These are phyloP conservation scores for Oehlia diaphana DNA, from an alignment of 192 early-diverging fungal genomes.

Conservation along the genomic window DNA sequence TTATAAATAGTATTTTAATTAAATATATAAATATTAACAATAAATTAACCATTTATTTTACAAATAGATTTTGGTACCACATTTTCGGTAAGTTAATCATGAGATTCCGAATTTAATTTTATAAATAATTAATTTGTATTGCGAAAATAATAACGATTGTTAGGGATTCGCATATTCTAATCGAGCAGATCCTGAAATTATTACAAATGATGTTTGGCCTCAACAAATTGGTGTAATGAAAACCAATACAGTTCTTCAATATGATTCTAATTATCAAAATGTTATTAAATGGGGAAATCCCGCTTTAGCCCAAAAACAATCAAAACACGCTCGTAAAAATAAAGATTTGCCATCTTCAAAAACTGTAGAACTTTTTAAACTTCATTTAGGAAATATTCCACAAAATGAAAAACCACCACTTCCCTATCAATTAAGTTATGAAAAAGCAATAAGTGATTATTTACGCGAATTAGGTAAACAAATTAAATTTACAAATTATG, in stretches of 20 bases:
- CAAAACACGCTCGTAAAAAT: not conserved
- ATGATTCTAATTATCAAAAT: not conserved
- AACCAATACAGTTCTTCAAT: slow-evolving; percentile 13
- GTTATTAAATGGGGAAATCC: not conserved
- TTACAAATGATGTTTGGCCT: slow-evolving; percentile 7
- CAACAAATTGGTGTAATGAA: not conserved
- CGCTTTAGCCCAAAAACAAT: not conserved
- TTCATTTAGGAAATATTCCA: slow-evolving; percentile 42
- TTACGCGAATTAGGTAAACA: slow-evolving; percentile 28
- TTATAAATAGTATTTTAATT: not conserved
- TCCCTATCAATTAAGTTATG: slow-evolving; percentile 45
- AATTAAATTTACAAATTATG: too few relatives aligned
- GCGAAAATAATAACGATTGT: too few relatives aligned
- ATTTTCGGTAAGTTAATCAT: too few relatives aligned
- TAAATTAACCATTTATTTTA: too few relatives aligned
- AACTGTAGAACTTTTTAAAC: slow-evolving; percentile 11
- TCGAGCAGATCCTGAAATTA: not conserved
- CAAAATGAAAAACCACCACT: slow-evolving; percentile 41
- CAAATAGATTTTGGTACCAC: too few relatives aligned
- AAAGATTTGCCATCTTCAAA: not conserved
- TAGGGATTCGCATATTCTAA: not conserved
- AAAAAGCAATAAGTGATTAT: slow-evolving; percentile 53
- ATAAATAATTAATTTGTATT: not conserved
- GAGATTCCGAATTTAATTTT: too few relatives aligned
- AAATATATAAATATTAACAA: too few relatives aligned